phyloP scores from a whole-genome alignment of 2,329 filamentous ascomycete species.

The Neofusicoccum sp. region DNA sequence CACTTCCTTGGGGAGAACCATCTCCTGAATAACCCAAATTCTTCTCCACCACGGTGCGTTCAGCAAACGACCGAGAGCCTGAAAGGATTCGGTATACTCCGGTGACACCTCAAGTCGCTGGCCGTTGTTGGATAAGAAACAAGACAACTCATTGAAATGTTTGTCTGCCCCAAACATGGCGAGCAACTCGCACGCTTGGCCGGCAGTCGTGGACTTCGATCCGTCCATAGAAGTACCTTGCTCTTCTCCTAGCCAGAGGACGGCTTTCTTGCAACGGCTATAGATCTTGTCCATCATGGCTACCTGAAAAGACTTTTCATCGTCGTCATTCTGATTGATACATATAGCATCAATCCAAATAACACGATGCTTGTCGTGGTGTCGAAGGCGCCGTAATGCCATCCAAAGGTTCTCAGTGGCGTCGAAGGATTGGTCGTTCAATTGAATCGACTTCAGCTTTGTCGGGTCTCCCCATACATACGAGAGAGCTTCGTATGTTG shows the following conservation, averaged over 20 bases:
- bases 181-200: not conserved
- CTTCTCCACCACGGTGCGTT: not conserved
- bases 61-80: not conserved
- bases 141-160: not conserved
- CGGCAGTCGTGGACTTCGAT: not conserved
- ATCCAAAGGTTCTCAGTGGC: not conserved
- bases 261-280: not conserved
- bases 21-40: not conserved
- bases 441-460: not conserved
- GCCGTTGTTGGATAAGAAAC: not conserved
- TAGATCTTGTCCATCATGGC: conserved; percentile 41
- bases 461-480: not conserved
- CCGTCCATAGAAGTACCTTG: not conserved
- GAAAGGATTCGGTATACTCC: not conserved
- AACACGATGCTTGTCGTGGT: too few relatives aligned
- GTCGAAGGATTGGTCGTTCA: not conserved
- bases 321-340: conserved; percentile 37
- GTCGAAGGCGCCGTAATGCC: not conserved
- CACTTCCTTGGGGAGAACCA: not conserved
- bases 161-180: not conserved
- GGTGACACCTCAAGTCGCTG: not conserved
- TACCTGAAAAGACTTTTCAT: conserved; percentile 37
- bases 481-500: not conserved
- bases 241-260: conserved; percentile 22
- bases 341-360: conserved; percentile 36